A percentile compares a stretch with the other conserved stretches of the same genome.
These are phyloP conservation scores for Parastagonospora nodorum DNA, from an alignment of 2,329 filamentous ascomycete genomes.

Conservation along the genomic window DNA sequence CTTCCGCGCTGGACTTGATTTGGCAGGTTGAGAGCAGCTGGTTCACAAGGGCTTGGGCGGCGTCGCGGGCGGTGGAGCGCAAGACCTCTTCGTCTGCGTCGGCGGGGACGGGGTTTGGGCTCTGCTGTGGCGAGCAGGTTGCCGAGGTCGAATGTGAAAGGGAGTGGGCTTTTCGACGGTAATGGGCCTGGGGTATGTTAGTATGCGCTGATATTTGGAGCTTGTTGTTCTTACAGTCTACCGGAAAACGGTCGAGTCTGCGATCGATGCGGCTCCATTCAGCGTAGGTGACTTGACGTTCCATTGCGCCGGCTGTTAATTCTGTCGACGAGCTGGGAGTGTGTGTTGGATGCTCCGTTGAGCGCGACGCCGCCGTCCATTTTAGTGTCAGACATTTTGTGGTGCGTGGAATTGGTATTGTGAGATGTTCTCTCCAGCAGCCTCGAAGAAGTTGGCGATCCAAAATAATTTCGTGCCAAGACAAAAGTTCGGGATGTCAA, in stretches of 20 bases:
- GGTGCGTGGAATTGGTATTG: not conserved
- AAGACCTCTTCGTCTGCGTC: slow-evolving; percentile 69
- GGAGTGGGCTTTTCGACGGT: slow-evolving; percentile 74
- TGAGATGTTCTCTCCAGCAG: slow-evolving; percentile 1
- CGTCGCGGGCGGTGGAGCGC: slow-evolving; percentile 77
- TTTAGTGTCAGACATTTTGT: slow-evolving; percentile 33
- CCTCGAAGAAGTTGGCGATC: not conserved
- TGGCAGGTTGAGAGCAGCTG: slow-evolving; percentile 89
- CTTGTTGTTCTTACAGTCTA: slow-evolving; percentile 34
- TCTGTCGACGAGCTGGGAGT: slow-evolving; percentile 33
- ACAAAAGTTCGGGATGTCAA: not conserved
- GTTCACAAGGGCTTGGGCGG: slow-evolving; percentile 90
- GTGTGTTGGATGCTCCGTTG: slow-evolving; percentile 22
- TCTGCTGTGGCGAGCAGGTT: slow-evolving; percentile 83
- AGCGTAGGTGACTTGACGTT: slow-evolving; percentile 32
- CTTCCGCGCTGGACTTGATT: slow-evolving; percentile 68
- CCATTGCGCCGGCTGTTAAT: slow-evolving; percentile 42
- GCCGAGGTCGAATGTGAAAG: slow-evolving; percentile 89
- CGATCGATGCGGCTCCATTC: slow-evolving; percentile 34
- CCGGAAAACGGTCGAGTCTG: slow-evolving; percentile 38
- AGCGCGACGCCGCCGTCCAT: slow-evolving; percentile 39
- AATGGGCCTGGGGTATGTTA: slow-evolving; percentile 32
- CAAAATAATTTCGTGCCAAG: not conserved
- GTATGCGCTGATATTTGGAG: slow-evolving; percentile 5
- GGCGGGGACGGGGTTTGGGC: slow-evolving; percentile 79